Percentiles rank a stretch among this genome's conserved stretches.
phyloP scores from a whole-genome alignment of 768 basidiomycete species.

The Tulasnella sp. region DNA sequence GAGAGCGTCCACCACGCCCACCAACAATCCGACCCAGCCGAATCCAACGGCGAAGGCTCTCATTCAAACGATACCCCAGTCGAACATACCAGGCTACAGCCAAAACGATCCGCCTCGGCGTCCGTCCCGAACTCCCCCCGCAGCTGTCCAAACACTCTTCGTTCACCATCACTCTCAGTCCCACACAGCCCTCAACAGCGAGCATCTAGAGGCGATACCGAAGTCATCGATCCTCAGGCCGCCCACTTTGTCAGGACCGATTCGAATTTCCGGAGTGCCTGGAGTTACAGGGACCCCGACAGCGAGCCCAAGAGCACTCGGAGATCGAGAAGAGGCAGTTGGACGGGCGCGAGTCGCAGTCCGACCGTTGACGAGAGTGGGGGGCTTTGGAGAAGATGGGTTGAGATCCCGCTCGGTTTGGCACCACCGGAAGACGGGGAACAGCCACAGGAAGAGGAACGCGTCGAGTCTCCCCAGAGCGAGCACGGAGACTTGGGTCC shows the following conservation, averaged over 20 bases:
- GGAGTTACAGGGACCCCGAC: conserved; percentile 18
- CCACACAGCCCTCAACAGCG: neutral
- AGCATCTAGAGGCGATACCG: neutral
- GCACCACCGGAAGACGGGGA: neutral
- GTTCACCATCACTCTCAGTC: neutral
- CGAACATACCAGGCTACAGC: neutral
- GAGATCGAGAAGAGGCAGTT: neutral
- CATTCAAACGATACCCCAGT: neutral
- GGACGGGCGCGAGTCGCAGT: neutral
- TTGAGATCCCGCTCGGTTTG: conserved; percentile 21
- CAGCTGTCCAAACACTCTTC: neutral
- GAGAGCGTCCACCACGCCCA: neutral
- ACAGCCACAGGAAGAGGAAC: neutral
- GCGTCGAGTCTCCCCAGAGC: neutral
- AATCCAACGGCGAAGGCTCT: neutral
- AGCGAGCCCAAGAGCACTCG: neutral
- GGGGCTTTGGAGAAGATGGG: conserved; percentile 23
- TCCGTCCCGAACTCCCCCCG: conserved; percentile 2
- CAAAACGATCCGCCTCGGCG: neutral
- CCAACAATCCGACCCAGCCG: neutral
- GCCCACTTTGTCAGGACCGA: conserved; percentile 9
- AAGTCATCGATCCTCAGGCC: conserved; percentile 5
- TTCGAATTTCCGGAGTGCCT: conserved; percentile 12
- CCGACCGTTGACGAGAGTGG: neutral
- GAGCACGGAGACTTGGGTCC: neutral